Base-by-base conservation (phyloP, 2,329 filamentous ascomycete genomes). In the Colletotrichum plurivorum region DNA sequence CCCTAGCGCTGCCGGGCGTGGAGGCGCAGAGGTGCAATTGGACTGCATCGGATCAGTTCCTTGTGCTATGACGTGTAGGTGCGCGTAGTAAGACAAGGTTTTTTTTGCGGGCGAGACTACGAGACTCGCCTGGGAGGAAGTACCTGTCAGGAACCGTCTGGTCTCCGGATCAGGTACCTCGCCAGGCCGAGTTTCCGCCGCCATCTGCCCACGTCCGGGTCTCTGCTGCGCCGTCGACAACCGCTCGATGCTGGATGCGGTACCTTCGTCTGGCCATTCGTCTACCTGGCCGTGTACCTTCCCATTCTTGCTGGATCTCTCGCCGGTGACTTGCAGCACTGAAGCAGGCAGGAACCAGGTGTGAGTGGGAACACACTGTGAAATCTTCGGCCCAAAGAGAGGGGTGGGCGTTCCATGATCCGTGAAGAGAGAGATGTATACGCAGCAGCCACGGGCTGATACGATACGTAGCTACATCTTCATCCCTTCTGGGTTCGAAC, bases 11-110 rank as follows among this genome's bases (percentile, higher is more conserved):
- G 55, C 67, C 39, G 54, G 66, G 55, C 62, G 66, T 51, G 60
- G 55, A 66, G 43, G 51, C 62, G 49, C 22, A 51, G 31, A 46
- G 62, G 49, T 61, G 27, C 67, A 67, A 69, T 69, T 69, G 67
- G 67, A 61, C 57, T 63, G 62, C 31, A 51, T 39, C 62, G 56
- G 67, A 57, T 69, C 27, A 48, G 56, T 45, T 66, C 55, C 67
- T 69, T 55, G 67, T 69, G 62, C 56, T 65, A 69, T 66, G 56
- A 69, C 67, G 55, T 66, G n/a, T 66, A 36, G 49, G 55, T 66
- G 51, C 55, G 52, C 43, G 45, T 52, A 55, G 63, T 52, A 51
- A 60, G 62, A 69, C 67, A 66, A 69, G 67, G 62, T 69, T 69
- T 52, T 45, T 46, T 46, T 10, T n/a, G 31, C 31, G 45, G 45